phyloP scores from a whole-genome alignment of 2,329 filamentous ascomycete genomes.

The Botryotinia convoluta region DNA sequence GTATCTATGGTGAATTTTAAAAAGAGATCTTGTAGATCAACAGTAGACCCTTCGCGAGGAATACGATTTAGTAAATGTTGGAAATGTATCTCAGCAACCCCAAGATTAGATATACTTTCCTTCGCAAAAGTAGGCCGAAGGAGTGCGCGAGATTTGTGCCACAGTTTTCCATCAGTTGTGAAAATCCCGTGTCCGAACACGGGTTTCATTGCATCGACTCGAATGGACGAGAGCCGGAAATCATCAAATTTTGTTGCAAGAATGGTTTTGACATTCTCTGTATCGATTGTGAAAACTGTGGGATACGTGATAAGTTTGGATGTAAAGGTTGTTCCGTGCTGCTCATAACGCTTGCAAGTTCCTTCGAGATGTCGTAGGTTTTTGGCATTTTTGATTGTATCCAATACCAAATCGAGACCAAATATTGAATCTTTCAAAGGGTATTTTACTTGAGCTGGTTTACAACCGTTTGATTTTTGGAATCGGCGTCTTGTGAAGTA shows the following conservation, averaged over 20 bases:
- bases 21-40: slow-evolving; percentile 61
- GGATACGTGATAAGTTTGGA: slow-evolving; percentile 29
- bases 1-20: slow-evolving; percentile 45
- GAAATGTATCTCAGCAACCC: slow-evolving; percentile 62
- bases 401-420: slow-evolving; percentile 47
- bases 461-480: slow-evolving; percentile 43
- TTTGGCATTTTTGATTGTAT: slow-evolving; percentile 42
- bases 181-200: slow-evolving; percentile 24
- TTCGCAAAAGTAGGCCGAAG: slow-evolving; percentile 52
- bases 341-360: background rate
- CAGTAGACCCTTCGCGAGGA: slow-evolving; percentile 27
- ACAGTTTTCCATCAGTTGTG: slow-evolving; percentile 18
- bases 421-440: slow-evolving; percentile 53
- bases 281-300: slow-evolving; percentile 48
- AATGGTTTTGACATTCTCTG: slow-evolving; percentile 54
- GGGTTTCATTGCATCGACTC: slow-evolving; percentile 15
- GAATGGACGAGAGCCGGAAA: slow-evolving; percentile 44
- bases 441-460: slow-evolving; percentile 42
- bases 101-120: slow-evolving; percentile 59
- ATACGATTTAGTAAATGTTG: slow-evolving; percentile 16
- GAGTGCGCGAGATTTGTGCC: slow-evolving; percentile 38
- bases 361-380: slow-evolving; percentile 20
- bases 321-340: slow-evolving; percentile 11
- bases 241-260: slow-evolving; percentile 52
- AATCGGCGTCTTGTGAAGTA: slow-evolving; percentile 16